Percentiles rank a stretch among this genome's conserved stretches.
Conservation (phyloP, 768 basidiomycete genomes). For the Hypsizygus marmoreus region DNA sequence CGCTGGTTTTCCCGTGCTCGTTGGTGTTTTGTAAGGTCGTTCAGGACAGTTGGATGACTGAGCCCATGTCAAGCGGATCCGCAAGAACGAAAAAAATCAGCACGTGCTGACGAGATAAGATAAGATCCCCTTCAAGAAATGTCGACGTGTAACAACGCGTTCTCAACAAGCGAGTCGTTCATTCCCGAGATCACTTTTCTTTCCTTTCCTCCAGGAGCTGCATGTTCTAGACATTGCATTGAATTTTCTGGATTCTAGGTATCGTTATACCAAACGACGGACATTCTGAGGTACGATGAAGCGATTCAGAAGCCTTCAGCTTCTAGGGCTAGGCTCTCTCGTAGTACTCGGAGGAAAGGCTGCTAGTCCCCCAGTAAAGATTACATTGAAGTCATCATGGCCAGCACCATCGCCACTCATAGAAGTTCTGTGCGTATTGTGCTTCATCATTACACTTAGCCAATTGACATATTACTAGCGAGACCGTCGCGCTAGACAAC, state of each 20-base stretch:
- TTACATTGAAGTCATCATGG: constrained; percentile 67
- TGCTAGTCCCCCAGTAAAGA: constrained; percentile 52
- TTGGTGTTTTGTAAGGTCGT: too few species aligned
- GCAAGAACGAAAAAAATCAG: constrained; percentile 14
- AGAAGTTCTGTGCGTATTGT: constrained; percentile 60
- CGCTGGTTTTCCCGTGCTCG: too few species aligned
- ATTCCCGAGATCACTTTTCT: background rate
- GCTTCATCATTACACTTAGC: background rate
- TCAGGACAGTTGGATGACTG: constrained; percentile 17
- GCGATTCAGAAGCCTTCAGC: constrained; percentile 15
- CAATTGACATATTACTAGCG: constrained; percentile 47
- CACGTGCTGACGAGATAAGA: constrained; percentile 17
- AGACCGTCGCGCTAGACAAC: constrained; percentile 76
- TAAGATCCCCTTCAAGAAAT: constrained; percentile 14
- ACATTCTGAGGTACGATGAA: too few species aligned
- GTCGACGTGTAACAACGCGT: constrained; percentile 15
- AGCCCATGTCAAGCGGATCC: constrained; percentile 7
- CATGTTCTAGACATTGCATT: constrained; percentile 1
- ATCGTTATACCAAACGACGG: background rate
- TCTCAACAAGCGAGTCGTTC: background rate
- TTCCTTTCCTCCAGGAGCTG: background rate
- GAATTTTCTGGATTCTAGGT: background rate
- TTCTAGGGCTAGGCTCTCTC: constrained; percentile 18
- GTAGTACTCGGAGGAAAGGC: constrained; percentile 10
- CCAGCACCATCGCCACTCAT: constrained; percentile 59